Evolutionary conservation across 208 protist genomes (phyloP), one percentile per base, ranked within the genome.

Genomic region (Leishmania gerbilli): DNA sequence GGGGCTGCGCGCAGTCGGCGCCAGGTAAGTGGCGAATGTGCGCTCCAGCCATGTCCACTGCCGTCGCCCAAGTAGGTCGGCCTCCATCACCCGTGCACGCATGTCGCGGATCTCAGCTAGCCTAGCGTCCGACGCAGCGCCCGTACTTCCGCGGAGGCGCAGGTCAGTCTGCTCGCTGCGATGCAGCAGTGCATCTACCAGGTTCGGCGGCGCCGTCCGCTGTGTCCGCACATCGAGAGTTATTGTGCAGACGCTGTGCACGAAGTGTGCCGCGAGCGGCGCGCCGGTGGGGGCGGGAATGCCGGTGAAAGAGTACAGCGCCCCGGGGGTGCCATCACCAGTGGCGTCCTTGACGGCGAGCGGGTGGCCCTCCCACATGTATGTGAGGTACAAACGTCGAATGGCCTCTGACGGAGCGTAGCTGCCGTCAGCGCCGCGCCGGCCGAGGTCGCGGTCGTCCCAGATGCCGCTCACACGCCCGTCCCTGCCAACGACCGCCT

Each of bases 1-100:
- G 7, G 76, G 68, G 78, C 77, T 86, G 40, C 34, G 51, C 34
- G 80, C 67, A 11, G 55, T 40, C 3, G 71, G 53, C 27, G 84
- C 77, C 64, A 86, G 45, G 53, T 87, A 82, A 7, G 86, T 79
- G 13, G 74, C 65, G 4, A 96, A 71, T 0, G 76, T 80, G n/a
- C 83, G 49, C 76, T 95, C 92, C 40, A 98, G 84, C 95, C 95
- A 98, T 55, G 55, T 51, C 93, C 93, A 98, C 93, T 98, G 95
- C 67, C 56, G 58, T 7, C 90, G 72, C 9, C 95, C 95, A 27
- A 98, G 85, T 34, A 97, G 79, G 78, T 96, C 91, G 5, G 87
- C 88, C 65, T 62, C 60, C 81, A 84, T 77, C 60, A 78, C 76
- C n/a, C 27, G 55, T 72, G 81, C 68, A 27, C 79, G 81, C 37